Evolutionary conservation across 768 basidiomycete species (phyloP), one percentile per base, ranked within the genome.

Genomic region (Pisolithus orientalis): DNA sequence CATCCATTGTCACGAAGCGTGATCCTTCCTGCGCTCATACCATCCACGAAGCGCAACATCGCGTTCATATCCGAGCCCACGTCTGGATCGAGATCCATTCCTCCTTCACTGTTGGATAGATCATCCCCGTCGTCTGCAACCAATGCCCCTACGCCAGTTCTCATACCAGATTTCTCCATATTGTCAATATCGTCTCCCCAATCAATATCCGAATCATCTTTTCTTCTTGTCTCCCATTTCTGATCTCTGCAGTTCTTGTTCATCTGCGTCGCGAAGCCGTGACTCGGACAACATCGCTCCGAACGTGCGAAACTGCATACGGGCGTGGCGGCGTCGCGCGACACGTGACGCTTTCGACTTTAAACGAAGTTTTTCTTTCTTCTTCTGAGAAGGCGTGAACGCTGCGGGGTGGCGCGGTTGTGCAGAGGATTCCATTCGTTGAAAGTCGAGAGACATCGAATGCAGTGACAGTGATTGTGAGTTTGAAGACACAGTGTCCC

Each of bases 1-100:
- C 87, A 59, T 83, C 85, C 68, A 83, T 80, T n/a, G 83, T 84
- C 44, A 78, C 66, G 55, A 76, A 74, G 43, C 53, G 57, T 4
- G 74, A 75, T 6, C 79, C 81, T 21, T 73, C 64, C 7, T n/a
- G 56, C 73, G 52, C 78, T 66, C 72, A 80, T 75, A 5, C 83
- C 75, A 47, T 70, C 60, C 39, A 78, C 70, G 53, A 87, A 87
- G 13, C 67, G 61, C 53, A 66, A 63, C 83, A 87, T 79, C 21
- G 79, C 80, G 3, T 65, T 62, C 42, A 72, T 39, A 57, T 76
- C 71, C 9, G 75, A 39, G 8, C 74, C 74, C 39, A 83, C 47
- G 24, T 87, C 85, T 0, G 72, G 68, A 54, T 90, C 87, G 17
- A 89, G 63, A 2, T 79, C 76, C 87, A 89, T 90, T 21, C 74